Evolutionary conservation across 2,329 filamentous ascomycete genomes (phyloP).

Genomic region (Escovopsis weberi): DNA sequence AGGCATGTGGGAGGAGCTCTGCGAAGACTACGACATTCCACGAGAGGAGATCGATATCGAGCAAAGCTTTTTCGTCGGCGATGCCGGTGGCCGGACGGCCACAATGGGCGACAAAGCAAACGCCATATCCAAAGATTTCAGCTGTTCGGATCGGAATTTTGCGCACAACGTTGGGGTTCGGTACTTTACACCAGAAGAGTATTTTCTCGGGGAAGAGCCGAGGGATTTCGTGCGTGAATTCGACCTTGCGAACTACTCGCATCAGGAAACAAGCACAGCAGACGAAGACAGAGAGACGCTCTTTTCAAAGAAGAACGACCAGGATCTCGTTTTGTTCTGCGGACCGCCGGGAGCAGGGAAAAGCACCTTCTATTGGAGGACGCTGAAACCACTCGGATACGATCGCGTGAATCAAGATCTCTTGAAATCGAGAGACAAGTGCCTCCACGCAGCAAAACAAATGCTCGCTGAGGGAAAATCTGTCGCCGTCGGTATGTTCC

Average conservation of each 20-base stretch:
- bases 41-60: conserved; percentile 49
- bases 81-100: conserved; percentile 54
- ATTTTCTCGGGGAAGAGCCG: conserved; percentile 57
- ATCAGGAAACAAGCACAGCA: conserved; percentile 13
- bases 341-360: conserved; percentile 86
- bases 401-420: conserved; percentile 81
- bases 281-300: conserved; percentile 16
- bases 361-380: conserved; percentile 74
- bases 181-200: conserved; percentile 85
- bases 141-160: conserved; percentile 60
- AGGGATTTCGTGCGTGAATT: conserved; percentile 56
- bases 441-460: conserved; percentile 57
- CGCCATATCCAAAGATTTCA: conserved; percentile 39
- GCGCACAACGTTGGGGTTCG: conserved; percentile 69
- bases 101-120: conserved; percentile 10
- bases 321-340: conserved; percentile 73
- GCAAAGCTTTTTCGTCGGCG: conserved; percentile 74
- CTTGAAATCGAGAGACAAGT: conserved; percentile 58
- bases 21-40: conserved; percentile 44
- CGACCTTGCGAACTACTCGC: conserved; percentile 46
- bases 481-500: conserved; percentile 58
- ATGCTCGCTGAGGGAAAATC: conserved; percentile 49
- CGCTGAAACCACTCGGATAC: conserved; percentile 66
- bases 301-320: conserved; percentile 44
- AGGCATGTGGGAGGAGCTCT: conserved; percentile 69